A percentile compares a stretch with the other conserved stretches of the same genome.
phyloP scores from a whole-genome alignment of 2,329 filamentous ascomycete species.

The Sporothrix curviconia region DNA sequence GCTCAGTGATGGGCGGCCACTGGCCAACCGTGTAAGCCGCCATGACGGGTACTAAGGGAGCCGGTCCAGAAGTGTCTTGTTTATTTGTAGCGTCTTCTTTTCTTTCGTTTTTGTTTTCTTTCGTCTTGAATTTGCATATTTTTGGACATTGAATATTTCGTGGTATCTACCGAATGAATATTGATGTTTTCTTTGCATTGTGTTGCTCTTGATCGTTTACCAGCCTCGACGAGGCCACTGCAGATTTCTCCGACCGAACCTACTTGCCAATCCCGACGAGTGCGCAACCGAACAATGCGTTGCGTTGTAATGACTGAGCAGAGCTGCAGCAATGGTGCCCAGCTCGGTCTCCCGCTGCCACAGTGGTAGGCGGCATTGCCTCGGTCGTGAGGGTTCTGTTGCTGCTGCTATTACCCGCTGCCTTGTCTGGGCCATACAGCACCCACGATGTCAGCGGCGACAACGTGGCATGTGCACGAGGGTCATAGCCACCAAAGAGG shows the following conservation, averaged over 20 bases:
- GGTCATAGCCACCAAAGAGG: conserved; percentile 12
- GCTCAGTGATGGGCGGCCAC: conserved; percentile 15
- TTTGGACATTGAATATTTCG: no score
- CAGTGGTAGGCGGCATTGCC: not conserved
- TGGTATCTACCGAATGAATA: not conserved
- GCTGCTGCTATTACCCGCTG: no score
- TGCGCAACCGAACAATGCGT: not conserved
- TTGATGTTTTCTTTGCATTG: not conserved
- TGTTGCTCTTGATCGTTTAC: not conserved
- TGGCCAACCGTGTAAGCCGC: conserved; percentile 20
- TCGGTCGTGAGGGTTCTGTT: no score
- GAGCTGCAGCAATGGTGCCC: conserved; percentile 4
- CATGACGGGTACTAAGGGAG: conserved; percentile 19
- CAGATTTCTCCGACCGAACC: not conserved
- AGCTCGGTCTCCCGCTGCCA: conserved; percentile 12
- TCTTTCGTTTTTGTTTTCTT: not conserved
- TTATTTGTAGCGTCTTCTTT: not conserved
- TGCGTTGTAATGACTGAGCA: conserved; percentile 1
- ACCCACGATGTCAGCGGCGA: conserved; percentile 36
- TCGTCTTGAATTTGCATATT: no score
- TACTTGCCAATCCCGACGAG: not conserved
- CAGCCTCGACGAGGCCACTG: not conserved
- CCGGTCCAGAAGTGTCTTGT: no score
- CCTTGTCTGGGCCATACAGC: conserved; percentile 31
- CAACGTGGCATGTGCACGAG: conserved; percentile 22